Conservation (phyloP, 164 flowering plant genomes). For the Magnolia changhungtana region DNA sequence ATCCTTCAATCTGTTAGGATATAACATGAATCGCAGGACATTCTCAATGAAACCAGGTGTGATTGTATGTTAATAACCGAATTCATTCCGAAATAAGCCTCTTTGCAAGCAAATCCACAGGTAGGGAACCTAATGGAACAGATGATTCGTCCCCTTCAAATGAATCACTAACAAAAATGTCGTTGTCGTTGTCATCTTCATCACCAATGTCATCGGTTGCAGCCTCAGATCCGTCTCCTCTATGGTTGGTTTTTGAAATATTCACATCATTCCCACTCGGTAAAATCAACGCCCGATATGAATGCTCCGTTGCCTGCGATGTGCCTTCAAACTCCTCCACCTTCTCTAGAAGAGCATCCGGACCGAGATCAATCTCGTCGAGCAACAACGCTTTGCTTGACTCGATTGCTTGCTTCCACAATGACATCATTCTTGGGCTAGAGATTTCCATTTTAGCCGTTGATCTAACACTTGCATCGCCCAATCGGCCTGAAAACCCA, state of each 20-base stretch:
- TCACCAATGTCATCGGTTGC: conserved; percentile 20
- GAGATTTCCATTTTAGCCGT: conserved; percentile 23
- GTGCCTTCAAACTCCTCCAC: conserved; percentile 67
- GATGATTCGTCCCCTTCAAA: conserved; percentile 33
- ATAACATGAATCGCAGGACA: not conserved
- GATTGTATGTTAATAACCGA: not conserved
- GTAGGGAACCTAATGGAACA: conserved; percentile 60
- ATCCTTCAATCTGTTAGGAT: not conserved
- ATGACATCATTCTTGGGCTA: conserved; percentile 61
- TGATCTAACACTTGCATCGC: conserved; percentile 13
- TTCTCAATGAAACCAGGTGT: not conserved
- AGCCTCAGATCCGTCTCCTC: conserved; percentile 14
- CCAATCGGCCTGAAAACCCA: conserved; percentile 22
- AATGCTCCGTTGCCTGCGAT: conserved; percentile 63
- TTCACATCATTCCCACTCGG: conserved; percentile 27
- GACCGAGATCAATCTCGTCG: conserved; percentile 57
- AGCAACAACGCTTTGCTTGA: conserved; percentile 75
- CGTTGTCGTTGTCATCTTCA: conserved; percentile 20
- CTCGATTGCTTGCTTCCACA: conserved; percentile 75
- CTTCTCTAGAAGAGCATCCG: conserved; percentile 71
- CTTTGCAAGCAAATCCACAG: conserved; percentile 56
- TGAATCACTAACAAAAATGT: not conserved
- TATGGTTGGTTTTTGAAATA: conserved; percentile 7
- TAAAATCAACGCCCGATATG: conserved; percentile 54
- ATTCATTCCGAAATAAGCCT: conserved; percentile 23